Percentiles rank a stretch among this genome's conserved stretches.
phyloP scores from a whole-genome alignment of 2,329 filamentous ascomycete genomes.

The Colletotrichum liaoningense region DNA sequence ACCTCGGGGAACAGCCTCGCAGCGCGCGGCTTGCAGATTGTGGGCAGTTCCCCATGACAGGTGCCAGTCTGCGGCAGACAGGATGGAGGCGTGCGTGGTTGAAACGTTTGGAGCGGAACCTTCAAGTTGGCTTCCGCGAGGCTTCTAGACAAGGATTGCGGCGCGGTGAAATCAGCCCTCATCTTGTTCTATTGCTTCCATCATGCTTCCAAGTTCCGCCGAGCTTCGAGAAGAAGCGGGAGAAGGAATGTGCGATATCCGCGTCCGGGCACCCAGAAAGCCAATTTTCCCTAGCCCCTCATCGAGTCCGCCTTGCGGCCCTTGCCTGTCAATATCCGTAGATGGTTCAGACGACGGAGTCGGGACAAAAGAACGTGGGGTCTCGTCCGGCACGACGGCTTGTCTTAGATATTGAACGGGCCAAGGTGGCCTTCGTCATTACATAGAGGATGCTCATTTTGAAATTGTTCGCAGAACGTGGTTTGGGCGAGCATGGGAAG shows the following conservation, averaged over 20 bases:
- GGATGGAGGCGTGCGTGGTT: background rate
- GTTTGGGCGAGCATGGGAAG: background rate
- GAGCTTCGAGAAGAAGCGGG: slow-evolving; percentile 26
- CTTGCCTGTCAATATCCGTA: background rate
- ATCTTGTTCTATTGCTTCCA: slow-evolving; percentile 21
- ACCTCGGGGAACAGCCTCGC: background rate
- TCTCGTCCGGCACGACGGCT: background rate
- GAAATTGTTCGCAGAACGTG: background rate
- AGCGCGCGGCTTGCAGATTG: background rate
- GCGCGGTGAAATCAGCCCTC: slow-evolving; percentile 8
- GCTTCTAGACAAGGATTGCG: slow-evolving; percentile 15
- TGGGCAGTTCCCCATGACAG: background rate
- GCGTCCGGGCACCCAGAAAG: background rate
- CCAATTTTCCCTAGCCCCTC: background rate
- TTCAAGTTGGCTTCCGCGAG: slow-evolving; percentile 25
- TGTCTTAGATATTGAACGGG: background rate
- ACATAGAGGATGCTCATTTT: background rate
- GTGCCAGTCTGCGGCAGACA: background rate
- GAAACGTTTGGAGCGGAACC: background rate
- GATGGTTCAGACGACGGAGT: slow-evolving; percentile 4
- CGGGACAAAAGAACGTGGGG: background rate
- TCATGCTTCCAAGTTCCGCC: slow-evolving; percentile 15
- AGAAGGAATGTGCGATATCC: slow-evolving; percentile 1
- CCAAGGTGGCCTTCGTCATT: background rate
- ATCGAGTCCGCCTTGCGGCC: background rate